Percentiles rank a stretch among this genome's conserved stretches.
Evolutionary conservation across 2,329 filamentous ascomycete species (phyloP).

Genomic region (Diaporthe aspalathi): DNA sequence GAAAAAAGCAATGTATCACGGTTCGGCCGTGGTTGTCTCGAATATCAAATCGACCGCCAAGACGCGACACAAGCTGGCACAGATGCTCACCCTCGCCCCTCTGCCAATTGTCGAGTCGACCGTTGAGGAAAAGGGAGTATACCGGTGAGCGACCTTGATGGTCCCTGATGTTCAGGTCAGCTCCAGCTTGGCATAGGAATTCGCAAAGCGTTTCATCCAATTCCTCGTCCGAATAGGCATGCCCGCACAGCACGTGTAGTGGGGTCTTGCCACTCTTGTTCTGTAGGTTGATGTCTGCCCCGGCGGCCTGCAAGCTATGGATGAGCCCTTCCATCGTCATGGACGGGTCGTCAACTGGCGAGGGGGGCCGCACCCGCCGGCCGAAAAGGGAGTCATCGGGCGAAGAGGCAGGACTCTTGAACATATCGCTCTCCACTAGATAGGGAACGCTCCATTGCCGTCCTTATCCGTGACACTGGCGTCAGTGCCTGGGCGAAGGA

Average conservation of each 20-base stretch:
- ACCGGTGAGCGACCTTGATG: neutral
- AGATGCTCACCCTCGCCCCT: neutral
- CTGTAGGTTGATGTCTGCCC: conserved; percentile 13
- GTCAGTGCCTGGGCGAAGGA: conserved; percentile 8
- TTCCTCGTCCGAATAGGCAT: neutral
- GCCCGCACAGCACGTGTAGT: neutral
- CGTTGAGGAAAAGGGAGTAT: neutral
- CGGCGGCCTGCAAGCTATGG: conserved; percentile 14
- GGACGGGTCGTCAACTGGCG: conserved; percentile 6
- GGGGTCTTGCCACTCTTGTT: conserved; percentile 17
- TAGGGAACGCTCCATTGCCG: conserved; percentile 27
- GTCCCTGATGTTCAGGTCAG: conserved; percentile 14
- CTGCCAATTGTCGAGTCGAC: neutral
- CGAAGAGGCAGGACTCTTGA: neutral
- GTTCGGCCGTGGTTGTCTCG: neutral
- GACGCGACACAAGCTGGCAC: conserved; percentile 3
- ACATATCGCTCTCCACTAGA: conserved; percentile 8
- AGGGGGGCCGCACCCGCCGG: neutral
- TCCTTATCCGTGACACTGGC: neutral
- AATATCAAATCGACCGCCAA: conserved; percentile 4
- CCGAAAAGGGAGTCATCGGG: neutral
- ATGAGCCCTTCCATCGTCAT: conserved; percentile 18
- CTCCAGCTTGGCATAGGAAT: conserved; percentile 1
- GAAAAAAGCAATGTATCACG: neutral
- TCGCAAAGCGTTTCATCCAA: conserved; percentile 4